Evolutionary conservation across 164 flowering plant genomes (phyloP).

Genomic region (Kingdonia uniflora): DNA sequence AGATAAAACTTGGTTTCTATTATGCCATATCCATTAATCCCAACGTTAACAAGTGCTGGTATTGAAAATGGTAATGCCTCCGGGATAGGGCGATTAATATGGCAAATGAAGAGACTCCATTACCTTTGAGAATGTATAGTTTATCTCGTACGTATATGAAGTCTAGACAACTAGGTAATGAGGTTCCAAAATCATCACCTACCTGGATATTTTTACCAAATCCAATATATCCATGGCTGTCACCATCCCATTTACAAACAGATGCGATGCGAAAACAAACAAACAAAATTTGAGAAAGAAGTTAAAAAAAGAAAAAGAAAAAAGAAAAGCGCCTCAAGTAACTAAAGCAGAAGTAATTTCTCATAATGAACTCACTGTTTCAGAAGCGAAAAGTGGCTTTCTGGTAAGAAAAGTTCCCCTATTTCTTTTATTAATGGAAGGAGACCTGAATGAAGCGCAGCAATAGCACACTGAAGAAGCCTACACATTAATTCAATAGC

Average conservation of each 20-base stretch:
- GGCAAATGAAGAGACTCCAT: too few relatives aligned
- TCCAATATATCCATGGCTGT: constrained; percentile 85
- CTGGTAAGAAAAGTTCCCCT: constrained; percentile 96
- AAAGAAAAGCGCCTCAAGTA: too few relatives aligned
- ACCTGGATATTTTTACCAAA: constrained; percentile 99
- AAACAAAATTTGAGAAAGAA: constrained; percentile 18
- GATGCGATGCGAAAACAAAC: constrained; percentile 94
- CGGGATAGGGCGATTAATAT: too few relatives aligned
- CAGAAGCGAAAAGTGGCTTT: constrained; percentile 97
- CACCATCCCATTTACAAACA: constrained; percentile 96
- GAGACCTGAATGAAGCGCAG: constrained; percentile 99
- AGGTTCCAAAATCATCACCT: constrained; percentile 22
- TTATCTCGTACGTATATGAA: too few relatives aligned
- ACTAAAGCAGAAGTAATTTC: too few relatives aligned
- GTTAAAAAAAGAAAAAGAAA: background rate
- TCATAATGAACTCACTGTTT: constrained; percentile 51
- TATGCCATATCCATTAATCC: too few relatives aligned
- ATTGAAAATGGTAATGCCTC: too few relatives aligned
- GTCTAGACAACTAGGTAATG: too few relatives aligned
- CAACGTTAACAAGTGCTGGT: too few relatives aligned
- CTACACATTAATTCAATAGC: constrained; percentile 94
- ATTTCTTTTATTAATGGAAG: constrained; percentile 96
- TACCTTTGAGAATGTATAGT: too few relatives aligned
- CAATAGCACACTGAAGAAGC: constrained; percentile 89
- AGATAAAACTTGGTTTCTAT: too few relatives aligned